These are phyloP conservation scores for Erythrophleum ivorense DNA, from an alignment of 331 rosid genomes.

Conservation along the genomic window DNA sequence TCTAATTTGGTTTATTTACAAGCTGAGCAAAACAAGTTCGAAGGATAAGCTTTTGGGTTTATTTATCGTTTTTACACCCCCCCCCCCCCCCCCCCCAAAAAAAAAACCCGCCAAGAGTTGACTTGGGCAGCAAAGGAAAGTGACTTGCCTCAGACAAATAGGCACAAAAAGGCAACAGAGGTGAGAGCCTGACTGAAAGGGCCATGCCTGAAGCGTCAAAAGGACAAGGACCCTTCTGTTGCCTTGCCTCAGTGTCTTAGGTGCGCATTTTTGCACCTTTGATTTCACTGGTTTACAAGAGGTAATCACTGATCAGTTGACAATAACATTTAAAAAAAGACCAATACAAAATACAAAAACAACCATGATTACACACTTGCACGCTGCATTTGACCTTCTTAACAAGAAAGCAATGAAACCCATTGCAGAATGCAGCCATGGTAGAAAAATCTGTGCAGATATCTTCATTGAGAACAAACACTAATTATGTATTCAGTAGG, in stretches of 20 bases:
- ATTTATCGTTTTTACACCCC: not conserved
- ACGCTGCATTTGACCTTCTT: not conserved
- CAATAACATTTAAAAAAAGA: not conserved
- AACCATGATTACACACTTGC: not conserved
- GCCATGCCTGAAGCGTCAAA: not conserved
- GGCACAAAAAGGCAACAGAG: not conserved
- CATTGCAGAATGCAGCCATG: not conserved
- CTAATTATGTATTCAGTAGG: constrained; percentile 4
- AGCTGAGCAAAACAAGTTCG: not conserved
- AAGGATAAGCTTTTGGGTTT: constrained; percentile 1
- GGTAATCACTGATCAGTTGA: not conserved
- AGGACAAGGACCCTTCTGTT: not conserved
- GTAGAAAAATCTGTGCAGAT: not conserved
- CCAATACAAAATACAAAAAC: not conserved
- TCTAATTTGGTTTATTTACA: not conserved
- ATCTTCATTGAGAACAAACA: not conserved
- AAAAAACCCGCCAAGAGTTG: not conserved
- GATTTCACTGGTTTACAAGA: not conserved
- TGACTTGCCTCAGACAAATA: not conserved
- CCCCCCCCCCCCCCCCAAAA: not conserved
- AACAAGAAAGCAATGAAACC: not conserved
- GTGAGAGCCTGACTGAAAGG: not conserved
- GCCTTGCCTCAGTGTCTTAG: not conserved
- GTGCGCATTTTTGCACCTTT: not conserved
- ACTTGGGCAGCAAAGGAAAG: not conserved